Conservation (phyloP, 2,329 filamentous ascomycete species). For the Coniochaeta sp. region DNA sequence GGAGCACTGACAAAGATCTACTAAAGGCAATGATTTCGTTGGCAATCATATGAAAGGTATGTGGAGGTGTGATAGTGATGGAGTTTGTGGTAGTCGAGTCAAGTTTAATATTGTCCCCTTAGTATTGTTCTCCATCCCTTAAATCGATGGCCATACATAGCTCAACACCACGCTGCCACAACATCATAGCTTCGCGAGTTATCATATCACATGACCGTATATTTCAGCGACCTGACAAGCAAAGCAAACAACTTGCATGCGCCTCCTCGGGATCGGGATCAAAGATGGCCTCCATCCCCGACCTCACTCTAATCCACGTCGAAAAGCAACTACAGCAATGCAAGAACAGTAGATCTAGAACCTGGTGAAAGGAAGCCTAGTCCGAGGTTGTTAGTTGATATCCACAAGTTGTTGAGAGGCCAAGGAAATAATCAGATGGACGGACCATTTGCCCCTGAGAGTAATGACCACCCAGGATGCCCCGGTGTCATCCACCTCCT, state of each 20-base stretch:
- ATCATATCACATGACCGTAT: background rate
- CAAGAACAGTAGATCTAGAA: conserved; percentile 16
- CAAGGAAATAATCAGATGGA: background rate
- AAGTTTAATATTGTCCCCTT: conserved; percentile 10
- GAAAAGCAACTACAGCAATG: background rate
- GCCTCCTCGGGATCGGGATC: background rate
- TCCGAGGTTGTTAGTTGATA: background rate
- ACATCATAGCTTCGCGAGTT: background rate
- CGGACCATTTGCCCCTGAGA: conserved; percentile 67
- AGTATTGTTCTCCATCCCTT: conserved; percentile 9
- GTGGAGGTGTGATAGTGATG: background rate
- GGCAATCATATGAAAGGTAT: background rate
- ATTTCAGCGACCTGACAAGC: background rate
- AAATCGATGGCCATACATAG: background rate
- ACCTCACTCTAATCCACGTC: background rate
- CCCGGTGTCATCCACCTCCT: conserved; percentile 82
- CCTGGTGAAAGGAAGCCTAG: conserved; percentile 27
- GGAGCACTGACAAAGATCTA: too few relatives aligned
- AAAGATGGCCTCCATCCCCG: background rate
- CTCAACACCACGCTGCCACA: background rate
- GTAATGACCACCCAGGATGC: conserved; percentile 80
- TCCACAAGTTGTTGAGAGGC: background rate
- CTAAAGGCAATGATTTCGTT: background rate
- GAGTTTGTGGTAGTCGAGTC: background rate
- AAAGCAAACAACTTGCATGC: background rate